Evolutionary conservation across 1,139 yeast species (phyloP), one percentile per base, ranked within the genome.

Genomic region (Arxiozyma telluris): DNA sequence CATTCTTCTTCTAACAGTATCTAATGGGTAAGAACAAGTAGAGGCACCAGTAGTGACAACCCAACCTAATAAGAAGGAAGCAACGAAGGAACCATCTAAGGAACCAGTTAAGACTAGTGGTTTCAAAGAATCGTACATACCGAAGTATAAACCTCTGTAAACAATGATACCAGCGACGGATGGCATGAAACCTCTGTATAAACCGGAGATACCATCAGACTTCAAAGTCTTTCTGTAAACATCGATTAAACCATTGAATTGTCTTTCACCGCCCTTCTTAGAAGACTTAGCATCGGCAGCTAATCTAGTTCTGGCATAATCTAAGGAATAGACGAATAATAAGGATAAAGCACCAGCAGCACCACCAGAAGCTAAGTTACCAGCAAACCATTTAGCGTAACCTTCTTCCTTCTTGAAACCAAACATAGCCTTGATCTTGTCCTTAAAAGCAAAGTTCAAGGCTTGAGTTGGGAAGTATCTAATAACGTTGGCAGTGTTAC

Each of bases 381-480:
- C 55, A n/a, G 49, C 49, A 42, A 53, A 53, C 55, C 55, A 53
- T 45, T 53, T 53, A 18, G 47, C 49, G 20, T 53, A 53, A 7
- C 53, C 53, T 22, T 53, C 50, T 41, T 57, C 57, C 41, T 54
- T 55, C 44, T 54, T 54, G 41, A 55, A 54, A 25, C 58, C 58
- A 38, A 55, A 52, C 56, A 55, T 55, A 4, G 53, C 49, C 23
- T 57, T 57, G 39, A 57, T 57, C 23, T 55, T 57, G 44, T 57
- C 59, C 49, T 57, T 57, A 39, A 57, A 57, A 23, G 59, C 59
- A 38, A 57, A 57, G 41, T 57, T 57, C 45, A 57, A 53, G 22
- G 59, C 59, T 51, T 57, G 59, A 23, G 59, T 57, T 44, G 59
- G 59, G 56, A 57, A 57, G 46, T 57, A 57, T 54, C 59, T 55